Evolutionary conservation across 345 rosid genomes (phyloP).

Genomic region (Toxicodendron radicans): DNA sequence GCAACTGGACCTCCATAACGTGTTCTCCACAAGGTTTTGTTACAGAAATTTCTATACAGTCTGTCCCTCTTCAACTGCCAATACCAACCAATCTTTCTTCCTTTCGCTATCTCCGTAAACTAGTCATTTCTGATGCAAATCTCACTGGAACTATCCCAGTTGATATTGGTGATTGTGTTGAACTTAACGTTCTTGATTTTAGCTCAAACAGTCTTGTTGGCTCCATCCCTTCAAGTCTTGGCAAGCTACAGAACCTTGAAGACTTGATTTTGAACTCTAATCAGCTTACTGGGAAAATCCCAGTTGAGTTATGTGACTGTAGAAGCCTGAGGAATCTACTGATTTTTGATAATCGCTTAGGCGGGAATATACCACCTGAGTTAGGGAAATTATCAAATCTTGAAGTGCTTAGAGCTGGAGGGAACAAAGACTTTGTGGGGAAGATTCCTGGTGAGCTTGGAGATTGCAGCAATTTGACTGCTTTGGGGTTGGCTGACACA

Average conservation of each 20-base stretch:
- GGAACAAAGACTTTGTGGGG: conserved; percentile 73
- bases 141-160: conserved; percentile 66
- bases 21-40: conserved; percentile 70
- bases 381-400: conserved; percentile 60
- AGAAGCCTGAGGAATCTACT: conserved; percentile 43
- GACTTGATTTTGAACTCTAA: conserved; percentile 71
- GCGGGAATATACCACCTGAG: conserved; percentile 73
- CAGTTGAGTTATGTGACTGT: conserved; percentile 57
- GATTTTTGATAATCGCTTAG: conserved; percentile 68
- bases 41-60: conserved; percentile 59
- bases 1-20: conserved; percentile 78
- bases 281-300: conserved; percentile 78
- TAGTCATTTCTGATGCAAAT: conserved; percentile 67
- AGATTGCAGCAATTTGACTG: conserved; percentile 69
- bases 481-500: conserved; percentile 80
- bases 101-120: conserved; percentile 46
- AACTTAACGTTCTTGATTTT: conserved; percentile 52
- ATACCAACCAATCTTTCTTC: conserved; percentile 57
- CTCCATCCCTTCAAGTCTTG: conserved; percentile 58
- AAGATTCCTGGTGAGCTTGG: conserved; percentile 74
- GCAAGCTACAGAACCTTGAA: conserved; percentile 52
- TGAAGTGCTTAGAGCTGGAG: conserved; percentile 77
- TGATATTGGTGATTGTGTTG: conserved; percentile 47
- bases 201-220: conserved; percentile 69
- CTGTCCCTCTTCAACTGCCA: conserved; percentile 57